Percentiles rank a stretch among this genome's conserved stretches.
These are phyloP conservation scores for Sporodiniella umbellata DNA, from an alignment of 371 early-diverging fungal species.

Conservation along the genomic window DNA sequence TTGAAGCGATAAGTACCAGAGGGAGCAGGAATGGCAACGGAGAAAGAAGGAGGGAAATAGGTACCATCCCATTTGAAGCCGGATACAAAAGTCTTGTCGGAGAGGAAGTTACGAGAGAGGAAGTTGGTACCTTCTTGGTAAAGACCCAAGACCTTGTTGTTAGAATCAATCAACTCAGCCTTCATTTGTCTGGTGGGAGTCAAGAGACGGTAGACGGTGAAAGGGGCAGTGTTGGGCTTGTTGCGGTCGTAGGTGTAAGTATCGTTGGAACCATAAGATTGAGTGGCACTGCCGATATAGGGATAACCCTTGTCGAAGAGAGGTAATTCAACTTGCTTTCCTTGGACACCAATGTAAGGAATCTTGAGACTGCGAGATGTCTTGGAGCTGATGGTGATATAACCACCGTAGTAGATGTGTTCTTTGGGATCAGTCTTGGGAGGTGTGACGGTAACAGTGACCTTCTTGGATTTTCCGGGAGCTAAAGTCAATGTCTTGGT, in stretches of 20 bases:
- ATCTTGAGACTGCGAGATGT: constrained; percentile 17
- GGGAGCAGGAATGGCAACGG: constrained; percentile 14
- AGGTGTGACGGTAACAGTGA: constrained; percentile 43
- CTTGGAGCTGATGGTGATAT: constrained; percentile 20
- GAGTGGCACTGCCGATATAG: constrained; percentile 5
- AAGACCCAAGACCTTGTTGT: constrained; percentile 16
- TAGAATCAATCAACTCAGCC: constrained; percentile 20
- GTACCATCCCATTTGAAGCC: constrained; percentile 28
- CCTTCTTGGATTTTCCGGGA: constrained; percentile 37
- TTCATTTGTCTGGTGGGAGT: constrained; percentile 22
- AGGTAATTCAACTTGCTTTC: constrained; percentile 37
- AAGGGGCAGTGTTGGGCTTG: constrained; percentile 8
- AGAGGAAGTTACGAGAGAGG: constrained; percentile 23
- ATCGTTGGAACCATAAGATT: constrained; percentile 13
- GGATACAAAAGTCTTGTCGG: background rate
- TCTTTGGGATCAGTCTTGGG: constrained; percentile 38
- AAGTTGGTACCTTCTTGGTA: constrained; percentile 14
- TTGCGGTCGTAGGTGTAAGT: constrained; percentile 25
- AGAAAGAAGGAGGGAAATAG: constrained; percentile 15
- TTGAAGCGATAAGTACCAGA: constrained; percentile 22
- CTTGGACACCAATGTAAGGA: constrained; percentile 58
- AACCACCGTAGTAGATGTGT: constrained; percentile 38
- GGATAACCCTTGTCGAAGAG: constrained; percentile 21
- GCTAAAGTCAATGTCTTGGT: constrained; percentile 28
- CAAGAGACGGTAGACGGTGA: constrained; percentile 27